These are phyloP conservation scores for Cladosporium phlei DNA, from an alignment of 2,329 filamentous ascomycete genomes.

Conservation along the genomic window DNA sequence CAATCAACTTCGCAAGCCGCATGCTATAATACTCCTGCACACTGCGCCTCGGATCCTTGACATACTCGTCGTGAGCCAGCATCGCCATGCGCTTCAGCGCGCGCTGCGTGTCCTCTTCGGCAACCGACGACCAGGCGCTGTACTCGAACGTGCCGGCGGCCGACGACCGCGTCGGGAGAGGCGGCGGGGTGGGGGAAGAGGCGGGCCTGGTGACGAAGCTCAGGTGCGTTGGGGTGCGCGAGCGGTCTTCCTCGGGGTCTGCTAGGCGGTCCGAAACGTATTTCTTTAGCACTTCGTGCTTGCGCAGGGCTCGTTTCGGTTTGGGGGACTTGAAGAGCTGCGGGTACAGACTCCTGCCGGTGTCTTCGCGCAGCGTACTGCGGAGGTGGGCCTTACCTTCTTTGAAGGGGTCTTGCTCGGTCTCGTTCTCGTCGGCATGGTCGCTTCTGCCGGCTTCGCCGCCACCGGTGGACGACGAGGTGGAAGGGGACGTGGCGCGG, in stretches of 20 bases:
- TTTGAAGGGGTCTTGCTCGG: neutral
- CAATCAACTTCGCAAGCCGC: constrained; percentile 25
- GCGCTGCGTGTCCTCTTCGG: constrained; percentile 27
- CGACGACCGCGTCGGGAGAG: neutral
- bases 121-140: constrained; percentile 28
- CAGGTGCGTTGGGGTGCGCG: constrained; percentile 2
- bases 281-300: neutral
- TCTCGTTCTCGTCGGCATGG: neutral
- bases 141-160: constrained; percentile 20
- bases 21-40: constrained; percentile 28
- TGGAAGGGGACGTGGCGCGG: neutral
- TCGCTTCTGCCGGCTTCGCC: neutral
- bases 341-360: neutral
- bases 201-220: constrained; percentile 2
- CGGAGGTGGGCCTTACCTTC: constrained; percentile 12
- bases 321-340: constrained; percentile 6
- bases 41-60: constrained; percentile 16
- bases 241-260: neutral
- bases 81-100: constrained; percentile 29
- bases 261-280: neutral
- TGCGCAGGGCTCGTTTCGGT: neutral
- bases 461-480: neutral
- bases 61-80: constrained; percentile 30
- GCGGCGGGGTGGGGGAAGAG: no score
- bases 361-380: constrained; percentile 1